Percentiles rank a stretch among this genome's conserved stretches.
Evolutionary conservation across 805 yeast species (phyloP).

Genomic region (Saturnispora sanitii): DNA sequence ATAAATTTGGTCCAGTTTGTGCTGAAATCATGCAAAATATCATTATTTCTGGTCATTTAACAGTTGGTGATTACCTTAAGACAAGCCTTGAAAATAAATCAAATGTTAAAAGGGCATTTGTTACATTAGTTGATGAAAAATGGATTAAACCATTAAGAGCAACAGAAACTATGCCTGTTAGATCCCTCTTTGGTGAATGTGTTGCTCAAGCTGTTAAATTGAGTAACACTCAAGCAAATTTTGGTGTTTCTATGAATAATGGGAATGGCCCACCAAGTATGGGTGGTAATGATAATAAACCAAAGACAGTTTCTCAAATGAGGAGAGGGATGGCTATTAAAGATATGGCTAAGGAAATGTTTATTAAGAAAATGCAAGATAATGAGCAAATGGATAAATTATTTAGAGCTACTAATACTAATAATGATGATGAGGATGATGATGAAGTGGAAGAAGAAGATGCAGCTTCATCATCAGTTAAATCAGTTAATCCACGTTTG

Average conservation of each 20-base stretch:
- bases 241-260: neutral
- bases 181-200: slow-evolving; percentile 28
- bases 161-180: slow-evolving; percentile 23
- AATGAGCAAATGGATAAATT: slow-evolving; percentile 2
- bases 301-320: slow-evolving; percentile 37
- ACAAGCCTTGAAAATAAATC: slow-evolving; percentile 19
- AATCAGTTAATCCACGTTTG: slow-evolving; percentile 38
- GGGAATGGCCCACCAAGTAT: neutral
- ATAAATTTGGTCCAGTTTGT: slow-evolving; percentile 31
- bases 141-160: slow-evolving; percentile 40
- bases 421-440: slow-evolving; percentile 9
- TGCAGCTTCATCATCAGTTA: slow-evolving; percentile 12
- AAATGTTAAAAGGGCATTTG: slow-evolving; percentile 31
- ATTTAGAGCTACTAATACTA: neutral
- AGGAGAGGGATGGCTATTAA: slow-evolving; percentile 54
- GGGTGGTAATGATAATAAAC: slow-evolving; percentile 4
- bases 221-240: slow-evolving; percentile 5
- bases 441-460: slow-evolving; percentile 11
- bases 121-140: slow-evolving; percentile 37
- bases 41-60: slow-evolving; percentile 58
- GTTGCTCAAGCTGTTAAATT: slow-evolving; percentile 23
- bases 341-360: slow-evolving; percentile 35
- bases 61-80: slow-evolving; percentile 38
- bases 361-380: slow-evolving; percentile 8
- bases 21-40: slow-evolving; percentile 62